Evolutionary conservation across 768 basidiomycete species (phyloP).

Genomic region (Strobilomyces echinocephalus): DNA sequence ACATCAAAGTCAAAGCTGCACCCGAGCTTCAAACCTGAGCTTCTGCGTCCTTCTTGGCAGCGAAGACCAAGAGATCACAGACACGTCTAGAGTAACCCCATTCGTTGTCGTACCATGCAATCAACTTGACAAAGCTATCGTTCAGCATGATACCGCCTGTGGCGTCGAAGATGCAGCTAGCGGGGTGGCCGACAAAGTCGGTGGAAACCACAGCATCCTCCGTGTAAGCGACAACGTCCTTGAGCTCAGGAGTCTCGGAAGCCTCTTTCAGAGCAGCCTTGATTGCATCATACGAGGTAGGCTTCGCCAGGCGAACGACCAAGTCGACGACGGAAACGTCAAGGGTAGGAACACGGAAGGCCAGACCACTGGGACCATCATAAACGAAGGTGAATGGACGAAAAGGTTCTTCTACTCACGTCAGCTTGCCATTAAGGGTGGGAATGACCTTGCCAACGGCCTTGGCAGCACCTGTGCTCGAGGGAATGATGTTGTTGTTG

Average conservation of each 20-base stretch:
- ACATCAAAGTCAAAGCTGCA: slow-evolving; percentile 7
- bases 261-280: slow-evolving; percentile 81
- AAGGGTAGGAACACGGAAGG: slow-evolving; percentile 96
- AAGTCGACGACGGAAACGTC: slow-evolving; percentile 99
- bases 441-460: slow-evolving; percentile 99
- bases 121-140: slow-evolving; percentile 91
- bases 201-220: slow-evolving; percentile 92
- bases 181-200: slow-evolving; percentile 77
- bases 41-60: slow-evolving; percentile 65
- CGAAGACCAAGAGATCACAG: slow-evolving; percentile 80
- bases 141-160: slow-evolving; percentile 89
- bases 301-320: slow-evolving; percentile 86
- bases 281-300: slow-evolving; percentile 85
- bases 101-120: slow-evolving; percentile 94
- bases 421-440: slow-evolving; percentile 93
- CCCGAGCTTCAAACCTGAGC: slow-evolving; percentile 14
- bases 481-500: slow-evolving; percentile 98
- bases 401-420: slow-evolving; percentile 44
- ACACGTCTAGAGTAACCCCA: slow-evolving; percentile 94
- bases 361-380: slow-evolving; percentile 56
- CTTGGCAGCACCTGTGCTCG: slow-evolving; percentile 98
- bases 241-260: slow-evolving; percentile 53
- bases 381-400: neutral
- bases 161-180: slow-evolving; percentile 93
- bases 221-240: slow-evolving; percentile 84